These are phyloP conservation scores for Podospora appendiculata DNA, from an alignment of 495 filamentous ascomycete species.

Conservation along the genomic window DNA sequence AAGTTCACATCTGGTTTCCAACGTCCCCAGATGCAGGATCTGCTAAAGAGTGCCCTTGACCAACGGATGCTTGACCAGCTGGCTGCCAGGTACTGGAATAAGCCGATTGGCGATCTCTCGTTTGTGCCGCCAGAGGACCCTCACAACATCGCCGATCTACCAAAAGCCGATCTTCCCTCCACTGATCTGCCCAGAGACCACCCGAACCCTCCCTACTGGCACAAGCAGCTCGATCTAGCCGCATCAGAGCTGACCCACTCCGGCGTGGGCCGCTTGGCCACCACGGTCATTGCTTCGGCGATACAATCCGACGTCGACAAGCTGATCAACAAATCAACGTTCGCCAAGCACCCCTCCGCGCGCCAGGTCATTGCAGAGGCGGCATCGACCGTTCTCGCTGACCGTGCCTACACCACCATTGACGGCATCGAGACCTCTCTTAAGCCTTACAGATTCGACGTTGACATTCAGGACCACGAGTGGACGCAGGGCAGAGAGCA, in stretches of 20 bases:
- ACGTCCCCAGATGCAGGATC: constrained; percentile 74
- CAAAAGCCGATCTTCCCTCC: constrained; percentile 59
- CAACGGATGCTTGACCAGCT: constrained; percentile 94
- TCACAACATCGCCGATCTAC: constrained; percentile 57
- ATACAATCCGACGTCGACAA: constrained; percentile 80
- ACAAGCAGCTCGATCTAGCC: constrained; percentile 87
- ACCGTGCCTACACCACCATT: constrained; percentile 90
- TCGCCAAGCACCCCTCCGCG: constrained; percentile 83
- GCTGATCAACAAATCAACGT: constrained; percentile 70
- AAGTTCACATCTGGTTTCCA: constrained; percentile 86
- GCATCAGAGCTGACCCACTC: constrained; percentile 85
- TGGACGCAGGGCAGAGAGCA: constrained; percentile 81
- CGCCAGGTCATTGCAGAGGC: constrained; percentile 86
- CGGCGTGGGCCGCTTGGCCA: constrained; percentile 86
- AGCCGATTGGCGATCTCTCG: constrained; percentile 71
- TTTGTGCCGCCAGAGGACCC: constrained; percentile 49
- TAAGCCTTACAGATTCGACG: constrained; percentile 97
- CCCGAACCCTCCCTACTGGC: constrained; percentile 82
- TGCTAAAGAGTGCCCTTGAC: constrained; percentile 88
- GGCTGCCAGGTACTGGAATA: constrained; percentile 94
- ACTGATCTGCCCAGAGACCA: constrained; percentile 73
- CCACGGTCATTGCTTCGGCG: constrained; percentile 77
- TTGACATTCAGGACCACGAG: constrained; percentile 84
- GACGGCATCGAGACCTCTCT: constrained; percentile 99
- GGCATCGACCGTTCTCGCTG: constrained; percentile 77